A percentile compares a stretch with the other conserved stretches of the same genome.
Conservation (phyloP, 1,284 basidiomycete genomes). For the Golubevia pallescens region DNA sequence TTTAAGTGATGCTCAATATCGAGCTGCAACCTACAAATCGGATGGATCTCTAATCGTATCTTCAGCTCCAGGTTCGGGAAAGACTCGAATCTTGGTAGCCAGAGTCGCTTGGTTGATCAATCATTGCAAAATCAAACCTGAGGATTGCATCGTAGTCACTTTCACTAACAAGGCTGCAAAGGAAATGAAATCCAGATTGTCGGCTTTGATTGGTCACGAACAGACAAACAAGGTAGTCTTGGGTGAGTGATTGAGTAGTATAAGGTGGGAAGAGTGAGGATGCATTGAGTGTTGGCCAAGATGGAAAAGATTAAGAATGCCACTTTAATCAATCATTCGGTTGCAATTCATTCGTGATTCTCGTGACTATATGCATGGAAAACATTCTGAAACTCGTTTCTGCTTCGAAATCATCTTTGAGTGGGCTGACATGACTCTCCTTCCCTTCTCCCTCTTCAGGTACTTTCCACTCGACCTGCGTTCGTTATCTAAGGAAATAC, state of each 20-base stretch:
- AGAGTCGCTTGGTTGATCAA: conserved; percentile 54
- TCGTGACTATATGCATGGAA: neutral
- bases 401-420: no score
- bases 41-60: conserved; percentile 50
- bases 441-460: conserved; percentile 66
- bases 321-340: no score
- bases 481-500: conserved; percentile 74
- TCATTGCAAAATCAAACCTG: conserved; percentile 34
- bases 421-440: neutral
- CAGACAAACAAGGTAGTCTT: conserved; percentile 72
- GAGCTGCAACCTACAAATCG: conserved; percentile 45
- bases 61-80: conserved; percentile 59
- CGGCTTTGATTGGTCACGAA: conserved; percentile 74
- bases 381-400: conserved; percentile 16
- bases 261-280: no score
- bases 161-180: conserved; percentile 81
- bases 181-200: conserved; percentile 81
- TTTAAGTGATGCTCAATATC: conserved; percentile 42
- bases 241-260: conserved; percentile 57
- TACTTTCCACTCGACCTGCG: conserved; percentile 84
- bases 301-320: no score
- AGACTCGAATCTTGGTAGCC: conserved; percentile 57
- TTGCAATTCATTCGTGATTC: conserved; percentile 35
- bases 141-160: conserved; percentile 61
- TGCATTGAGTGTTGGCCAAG: no score